Evolutionary conservation across 768 basidiomycete species (phyloP).

Genomic region (Candolleomyces efflorescens): DNA sequence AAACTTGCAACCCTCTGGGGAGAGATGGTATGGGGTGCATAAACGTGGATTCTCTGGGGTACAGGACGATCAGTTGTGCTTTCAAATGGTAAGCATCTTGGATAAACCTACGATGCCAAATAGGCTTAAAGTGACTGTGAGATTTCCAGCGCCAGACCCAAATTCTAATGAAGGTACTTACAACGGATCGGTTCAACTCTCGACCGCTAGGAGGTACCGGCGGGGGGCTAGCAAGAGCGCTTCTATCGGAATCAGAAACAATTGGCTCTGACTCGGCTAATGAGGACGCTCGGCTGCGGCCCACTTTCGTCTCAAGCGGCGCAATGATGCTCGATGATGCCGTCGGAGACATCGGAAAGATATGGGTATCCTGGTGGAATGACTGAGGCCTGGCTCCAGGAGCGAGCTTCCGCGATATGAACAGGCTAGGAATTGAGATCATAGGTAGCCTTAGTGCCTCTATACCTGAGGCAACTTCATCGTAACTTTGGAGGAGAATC

Average conservation of each 20-base stretch:
- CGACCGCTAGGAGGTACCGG: too few relatives aligned
- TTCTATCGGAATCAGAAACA: too few relatives aligned
- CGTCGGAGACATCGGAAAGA: neutral
- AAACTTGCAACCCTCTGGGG: slow-evolving; percentile 45
- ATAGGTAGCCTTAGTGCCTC: slow-evolving; percentile 51
- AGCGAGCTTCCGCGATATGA: slow-evolving; percentile 52
- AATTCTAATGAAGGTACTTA: too few relatives aligned
- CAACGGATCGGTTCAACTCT: too few relatives aligned
- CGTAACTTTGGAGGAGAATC: slow-evolving; percentile 58
- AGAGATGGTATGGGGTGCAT: slow-evolving; percentile 61
- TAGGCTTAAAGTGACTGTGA: neutral
- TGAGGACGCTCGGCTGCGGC: too few relatives aligned
- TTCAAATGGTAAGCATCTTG: too few relatives aligned
- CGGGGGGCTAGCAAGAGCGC: too few relatives aligned
- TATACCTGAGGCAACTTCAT: slow-evolving; percentile 56
- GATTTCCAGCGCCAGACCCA: too few relatives aligned
- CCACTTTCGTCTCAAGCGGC: too few relatives aligned
- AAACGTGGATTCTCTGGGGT: slow-evolving; percentile 57
- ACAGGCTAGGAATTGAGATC: slow-evolving; percentile 52
- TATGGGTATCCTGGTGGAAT: slow-evolving; percentile 11
- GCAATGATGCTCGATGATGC: too few relatives aligned
- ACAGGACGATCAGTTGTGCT: too few relatives aligned
- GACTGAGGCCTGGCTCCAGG: neutral
- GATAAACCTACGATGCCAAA: neutral
- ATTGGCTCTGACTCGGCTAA: too few relatives aligned